Conservation (phyloP, 495 filamentous ascomycete species). For the Neurospora sp. region DNA sequence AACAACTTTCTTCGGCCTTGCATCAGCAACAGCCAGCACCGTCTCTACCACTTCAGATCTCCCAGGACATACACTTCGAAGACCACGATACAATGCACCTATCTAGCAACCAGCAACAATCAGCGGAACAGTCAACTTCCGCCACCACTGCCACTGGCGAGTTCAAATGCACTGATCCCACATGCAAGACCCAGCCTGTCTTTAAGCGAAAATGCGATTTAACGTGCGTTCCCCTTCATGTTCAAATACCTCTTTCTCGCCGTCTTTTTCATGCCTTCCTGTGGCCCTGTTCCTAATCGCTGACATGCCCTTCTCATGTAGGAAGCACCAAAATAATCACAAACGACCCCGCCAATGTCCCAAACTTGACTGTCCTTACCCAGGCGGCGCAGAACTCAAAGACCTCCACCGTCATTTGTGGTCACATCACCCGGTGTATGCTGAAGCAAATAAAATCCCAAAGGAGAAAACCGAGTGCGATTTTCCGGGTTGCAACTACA, state of each 20-base stretch:
- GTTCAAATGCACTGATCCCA: not conserved
- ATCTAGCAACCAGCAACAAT: not conserved
- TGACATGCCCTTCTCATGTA: not conserved
- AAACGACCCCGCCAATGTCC: not conserved
- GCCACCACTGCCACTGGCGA: not conserved
- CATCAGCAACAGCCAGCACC: not conserved
- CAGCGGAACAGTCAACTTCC: not conserved
- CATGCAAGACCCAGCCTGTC: not conserved
- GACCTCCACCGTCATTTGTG: slow-evolving; percentile 16
- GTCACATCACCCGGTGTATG: slow-evolving; percentile 1
- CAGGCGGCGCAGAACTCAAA: not conserved
- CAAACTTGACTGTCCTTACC: not conserved
- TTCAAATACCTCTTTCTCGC: not conserved
- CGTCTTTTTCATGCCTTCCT: not conserved
- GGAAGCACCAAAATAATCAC: slow-evolving; percentile 15
- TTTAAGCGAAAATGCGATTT: slow-evolving; percentile 1
- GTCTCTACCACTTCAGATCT: not conserved
- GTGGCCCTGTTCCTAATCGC: not conserved
- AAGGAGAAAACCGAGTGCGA: slow-evolving; percentile 3
- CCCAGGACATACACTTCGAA: not conserved
- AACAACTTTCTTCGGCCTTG: not conserved
- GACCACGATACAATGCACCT: not conserved
- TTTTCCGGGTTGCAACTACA: not conserved
- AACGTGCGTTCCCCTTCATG: not conserved
- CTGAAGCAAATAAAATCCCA: not conserved